Percentiles rank a stretch among this genome's conserved stretches.
Conservation (phyloP, 345 rosid species). For the Salix brachista region DNA sequence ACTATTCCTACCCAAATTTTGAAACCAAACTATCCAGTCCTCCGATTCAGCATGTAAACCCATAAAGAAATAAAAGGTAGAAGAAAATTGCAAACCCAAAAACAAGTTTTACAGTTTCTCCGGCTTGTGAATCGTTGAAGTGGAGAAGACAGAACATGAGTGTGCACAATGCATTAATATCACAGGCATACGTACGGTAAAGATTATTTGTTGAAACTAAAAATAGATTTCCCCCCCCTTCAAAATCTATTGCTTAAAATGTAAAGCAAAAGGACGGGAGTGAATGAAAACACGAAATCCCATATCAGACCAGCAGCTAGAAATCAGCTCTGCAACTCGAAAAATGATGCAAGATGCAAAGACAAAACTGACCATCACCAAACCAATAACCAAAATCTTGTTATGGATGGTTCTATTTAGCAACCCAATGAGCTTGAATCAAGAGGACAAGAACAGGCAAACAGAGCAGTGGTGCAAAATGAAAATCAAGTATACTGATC, state of each 20-base stretch:
- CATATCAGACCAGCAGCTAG: slow-evolving; percentile 8
- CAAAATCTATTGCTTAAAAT: slow-evolving; percentile 1
- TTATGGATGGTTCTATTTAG: slow-evolving; percentile 29
- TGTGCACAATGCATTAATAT: background rate
- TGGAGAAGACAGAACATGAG: background rate
- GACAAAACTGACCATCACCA: slow-evolving; percentile 30
- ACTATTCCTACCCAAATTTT: slow-evolving; percentile 35
- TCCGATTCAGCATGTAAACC: slow-evolving; percentile 26
- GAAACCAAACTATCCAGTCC: slow-evolving; percentile 14
- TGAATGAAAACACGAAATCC: slow-evolving; percentile 19
- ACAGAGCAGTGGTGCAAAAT: background rate
- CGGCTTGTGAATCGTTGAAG: slow-evolving; percentile 11
- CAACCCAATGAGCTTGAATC: slow-evolving; percentile 27
- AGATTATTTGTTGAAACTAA: background rate
- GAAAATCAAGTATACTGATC: slow-evolving; percentile 1
- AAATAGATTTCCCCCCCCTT: background rate
- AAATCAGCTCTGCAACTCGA: slow-evolving; percentile 18
- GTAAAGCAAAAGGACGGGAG: slow-evolving; percentile 8
- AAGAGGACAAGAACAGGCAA: slow-evolving; percentile 11
- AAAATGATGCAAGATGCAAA: slow-evolving; percentile 23
- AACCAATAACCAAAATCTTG: slow-evolving; percentile 25
- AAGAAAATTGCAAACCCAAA: background rate
- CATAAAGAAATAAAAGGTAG: background rate
- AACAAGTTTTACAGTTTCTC: slow-evolving; percentile 5
- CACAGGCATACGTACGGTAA: background rate